Evolutionary conservation across 306 rosid genomes (phyloP).

Genomic region (Purshia tridentata): DNA sequence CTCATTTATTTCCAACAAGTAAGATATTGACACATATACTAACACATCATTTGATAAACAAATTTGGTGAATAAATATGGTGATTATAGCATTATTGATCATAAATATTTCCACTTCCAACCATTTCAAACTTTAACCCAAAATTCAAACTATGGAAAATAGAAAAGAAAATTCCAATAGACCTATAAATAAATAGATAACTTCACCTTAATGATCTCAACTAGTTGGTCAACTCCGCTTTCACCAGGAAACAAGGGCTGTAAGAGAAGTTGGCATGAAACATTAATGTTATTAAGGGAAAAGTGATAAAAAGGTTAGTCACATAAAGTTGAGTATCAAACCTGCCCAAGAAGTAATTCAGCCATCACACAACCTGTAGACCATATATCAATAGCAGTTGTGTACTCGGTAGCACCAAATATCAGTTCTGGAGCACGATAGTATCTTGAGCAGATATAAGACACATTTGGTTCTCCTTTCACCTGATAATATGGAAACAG

Average conservation of each 20-base stretch:
- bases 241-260: conserved; percentile 99
- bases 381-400: conserved; percentile 98
- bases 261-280: conserved; percentile 37
- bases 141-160: not conserved
- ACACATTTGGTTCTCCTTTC: conserved; percentile 97
- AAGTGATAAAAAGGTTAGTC: conserved; percentile 9
- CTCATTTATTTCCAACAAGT: too few relatives aligned
- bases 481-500: conserved; percentile 58
- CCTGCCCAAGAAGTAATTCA: conserved; percentile 97
- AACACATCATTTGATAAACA: too few relatives aligned
- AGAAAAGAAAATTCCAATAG: conserved; percentile 1
- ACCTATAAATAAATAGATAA: not conserved
- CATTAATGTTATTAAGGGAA: not conserved
- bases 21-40: too few relatives aligned
- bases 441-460: conserved; percentile 98
- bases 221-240: conserved; percentile 99
- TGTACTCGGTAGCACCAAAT: conserved; percentile 97
- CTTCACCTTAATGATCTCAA: conserved; percentile 94
- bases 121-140: not conserved
- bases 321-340: conserved; percentile 24
- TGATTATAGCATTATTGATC: not conserved
- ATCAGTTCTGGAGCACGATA: conserved; percentile 99
- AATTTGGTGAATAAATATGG: too few relatives aligned
- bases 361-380: conserved; percentile 99
- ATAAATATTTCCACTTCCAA: not conserved